phyloP scores from a whole-genome alignment of 2,329 filamentous ascomycete species.

The Phaeosphaeria sp. region DNA sequence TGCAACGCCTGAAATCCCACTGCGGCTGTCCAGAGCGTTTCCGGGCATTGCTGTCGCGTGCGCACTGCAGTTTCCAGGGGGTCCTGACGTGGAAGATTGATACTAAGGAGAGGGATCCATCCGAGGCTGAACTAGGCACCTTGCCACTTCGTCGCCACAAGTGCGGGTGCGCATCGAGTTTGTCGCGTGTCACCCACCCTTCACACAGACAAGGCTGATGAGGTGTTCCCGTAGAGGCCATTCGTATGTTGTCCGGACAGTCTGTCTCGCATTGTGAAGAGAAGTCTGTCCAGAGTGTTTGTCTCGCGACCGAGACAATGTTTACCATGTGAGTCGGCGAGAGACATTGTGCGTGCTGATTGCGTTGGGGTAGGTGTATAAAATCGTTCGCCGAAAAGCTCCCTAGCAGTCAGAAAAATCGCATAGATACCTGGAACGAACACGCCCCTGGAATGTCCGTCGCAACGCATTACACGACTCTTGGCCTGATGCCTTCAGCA shows the following conservation, averaged over 20 bases:
- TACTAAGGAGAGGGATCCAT: neutral
- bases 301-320: neutral
- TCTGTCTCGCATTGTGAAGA: neutral
- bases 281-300: neutral
- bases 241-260: neutral
- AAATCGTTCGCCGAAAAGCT: constrained; percentile 1
- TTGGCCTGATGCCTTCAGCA: constrained; percentile 20
- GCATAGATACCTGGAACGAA: neutral
- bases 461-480: constrained; percentile 21
- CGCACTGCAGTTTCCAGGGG: neutral
- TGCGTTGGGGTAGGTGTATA: neutral
- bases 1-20: constrained; percentile 4
- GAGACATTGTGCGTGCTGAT: constrained; percentile 9
- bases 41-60: constrained; percentile 6
- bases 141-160: neutral
- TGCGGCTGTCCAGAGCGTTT: neutral
- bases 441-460: constrained; percentile 8
- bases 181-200: neutral
- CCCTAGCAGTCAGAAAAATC: neutral
- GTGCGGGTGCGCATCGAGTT: neutral
- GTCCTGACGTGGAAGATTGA: neutral
- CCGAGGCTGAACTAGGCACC: neutral
- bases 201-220: too few species aligned
- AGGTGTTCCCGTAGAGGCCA: too few species aligned
- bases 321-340: constrained; percentile 9